Base-by-base conservation (phyloP, 1,284 basidiomycete species). In the Moniliophthora roreri region DNA sequence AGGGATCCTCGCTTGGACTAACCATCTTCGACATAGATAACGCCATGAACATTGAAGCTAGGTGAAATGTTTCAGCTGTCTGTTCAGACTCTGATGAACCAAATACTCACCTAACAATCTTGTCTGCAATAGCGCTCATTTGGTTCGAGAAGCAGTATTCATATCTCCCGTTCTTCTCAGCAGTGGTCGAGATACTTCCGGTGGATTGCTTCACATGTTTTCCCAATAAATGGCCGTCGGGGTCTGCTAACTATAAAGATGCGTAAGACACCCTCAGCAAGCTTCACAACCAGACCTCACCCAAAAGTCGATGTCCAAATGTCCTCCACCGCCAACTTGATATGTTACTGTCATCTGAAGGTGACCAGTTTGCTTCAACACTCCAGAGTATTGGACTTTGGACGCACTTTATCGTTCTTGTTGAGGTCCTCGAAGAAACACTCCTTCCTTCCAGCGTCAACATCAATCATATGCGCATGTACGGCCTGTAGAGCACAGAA, bases 391-490 rank as follows among this genome's bases (percentile, higher is more conserved):
- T 15, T 37, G 37, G 28, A 44, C 37, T 41, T 6, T 26, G 47
- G 18, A 44, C 60, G 51, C 48, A 93, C 95, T 80, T 94, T 91
- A 83, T 99, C 96, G 68, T 95, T 89, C 55, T 85, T 79, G 66
- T 98, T 94, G 28, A 99, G 81, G 70, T 96, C 93, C 75, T 99
- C 97, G 68, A 97, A 98, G 80, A 96, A 99, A 74, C 96, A 99
- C 65, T 98, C 94, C 69, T 93, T 95, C 65, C 84, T 83, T 35
- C 87, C 87, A 20, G 95, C 89, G 16, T 79, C 71, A 13, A 91
- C 75, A 63, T 85, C 83, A 61, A 91, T 84, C 68, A 88, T 79
- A 69, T 91, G 87, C 0, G 84, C 80, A 40, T 72, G 76, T 13
- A 75, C 73, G 28, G 67, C 58, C 4, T 79, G 75, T 47, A 78